Evolutionary conservation across 2,329 filamentous ascomycete genomes (phyloP).

Genomic region (Venturiaceae sp.): DNA sequence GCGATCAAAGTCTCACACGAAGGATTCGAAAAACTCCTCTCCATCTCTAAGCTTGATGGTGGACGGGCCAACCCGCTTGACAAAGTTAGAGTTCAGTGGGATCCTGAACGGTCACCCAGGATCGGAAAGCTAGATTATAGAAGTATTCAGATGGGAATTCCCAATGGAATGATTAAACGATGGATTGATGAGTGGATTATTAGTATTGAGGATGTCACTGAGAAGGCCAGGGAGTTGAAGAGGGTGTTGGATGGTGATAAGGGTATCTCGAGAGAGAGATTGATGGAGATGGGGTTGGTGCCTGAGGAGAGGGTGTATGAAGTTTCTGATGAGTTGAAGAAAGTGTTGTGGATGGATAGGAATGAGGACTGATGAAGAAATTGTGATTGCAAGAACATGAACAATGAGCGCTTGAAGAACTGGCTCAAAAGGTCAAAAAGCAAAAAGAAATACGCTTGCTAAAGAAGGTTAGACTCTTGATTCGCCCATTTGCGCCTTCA

Average conservation of each 20-base stretch:
- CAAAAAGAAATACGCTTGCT: too few relatives aligned
- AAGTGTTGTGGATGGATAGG: conserved; percentile 6
- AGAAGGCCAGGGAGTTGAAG: conserved; percentile 39
- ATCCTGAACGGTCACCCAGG: conserved; percentile 41
- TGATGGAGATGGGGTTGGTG: conserved; percentile 30
- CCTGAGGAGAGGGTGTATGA: conserved; percentile 35
- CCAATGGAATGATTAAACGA: conserved; percentile 30
- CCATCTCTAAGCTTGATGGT: conserved; percentile 17
- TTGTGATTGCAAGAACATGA: neutral
- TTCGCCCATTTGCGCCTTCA: too few relatives aligned
- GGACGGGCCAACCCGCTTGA: neutral
- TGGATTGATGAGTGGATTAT: conserved; percentile 45
- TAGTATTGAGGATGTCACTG: conserved; percentile 50
- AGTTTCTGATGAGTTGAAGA: conserved; percentile 27
- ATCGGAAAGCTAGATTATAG: conserved; percentile 39
- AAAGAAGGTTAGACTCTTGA: too few relatives aligned
- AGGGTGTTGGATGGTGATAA: conserved; percentile 31
- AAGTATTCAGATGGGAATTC: conserved; percentile 55
- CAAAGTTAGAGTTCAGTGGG: conserved; percentile 2
- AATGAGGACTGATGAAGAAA: neutral
- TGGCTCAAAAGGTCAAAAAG: too few relatives aligned
- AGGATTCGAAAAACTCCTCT: conserved; percentile 40
- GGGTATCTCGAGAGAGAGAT: conserved; percentile 22
- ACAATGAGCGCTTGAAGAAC: neutral
- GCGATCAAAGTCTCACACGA: conserved; percentile 45